These are phyloP conservation scores for Microcos paniculata DNA, from an alignment of 345 rosid genomes.

Conservation along the genomic window DNA sequence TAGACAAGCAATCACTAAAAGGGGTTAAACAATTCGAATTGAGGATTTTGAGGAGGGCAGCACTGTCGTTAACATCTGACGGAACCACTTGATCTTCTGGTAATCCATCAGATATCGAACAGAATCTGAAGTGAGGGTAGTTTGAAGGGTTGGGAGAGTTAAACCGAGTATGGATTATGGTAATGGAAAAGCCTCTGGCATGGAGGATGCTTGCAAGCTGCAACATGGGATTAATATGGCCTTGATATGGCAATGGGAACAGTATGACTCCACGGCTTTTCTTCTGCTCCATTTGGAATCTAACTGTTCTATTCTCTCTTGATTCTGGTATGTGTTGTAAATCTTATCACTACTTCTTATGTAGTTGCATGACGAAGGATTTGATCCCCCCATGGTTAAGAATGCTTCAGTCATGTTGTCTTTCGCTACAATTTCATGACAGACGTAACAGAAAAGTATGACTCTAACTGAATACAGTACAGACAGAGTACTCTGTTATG, in stretches of 20 bases:
- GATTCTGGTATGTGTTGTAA: no score
- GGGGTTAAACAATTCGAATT: conserved; percentile 36
- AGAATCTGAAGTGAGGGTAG: conserved; percentile 49
- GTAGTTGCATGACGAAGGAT: no score
- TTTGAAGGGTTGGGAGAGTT: conserved; percentile 51
- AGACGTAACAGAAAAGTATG: no score
- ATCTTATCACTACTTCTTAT: no score
- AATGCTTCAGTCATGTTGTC: no score
- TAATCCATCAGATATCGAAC: conserved; percentile 33
- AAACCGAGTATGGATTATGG: conserved; percentile 46
- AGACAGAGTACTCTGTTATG: no score
- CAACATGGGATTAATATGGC: conserved; percentile 63
- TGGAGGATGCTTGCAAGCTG: conserved; percentile 57
- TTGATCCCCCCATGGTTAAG: no score
- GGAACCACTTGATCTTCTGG: conserved; percentile 4
- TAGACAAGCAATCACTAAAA: conserved; percentile 36
- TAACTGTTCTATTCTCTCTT: no score
- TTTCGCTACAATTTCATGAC: no score
- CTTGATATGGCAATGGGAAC: conserved; percentile 58
- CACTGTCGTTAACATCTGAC: conserved; percentile 10
- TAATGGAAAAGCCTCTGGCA: conserved; percentile 52
- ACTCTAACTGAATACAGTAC: no score
- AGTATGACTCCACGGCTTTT: conserved; percentile 36
- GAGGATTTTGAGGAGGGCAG: conserved; percentile 24
- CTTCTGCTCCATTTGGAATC: conserved; percentile 11